Evolutionary conservation across 257 asterid genomes (phyloP).

Genomic region (Phtheirospermum japonicum): DNA sequence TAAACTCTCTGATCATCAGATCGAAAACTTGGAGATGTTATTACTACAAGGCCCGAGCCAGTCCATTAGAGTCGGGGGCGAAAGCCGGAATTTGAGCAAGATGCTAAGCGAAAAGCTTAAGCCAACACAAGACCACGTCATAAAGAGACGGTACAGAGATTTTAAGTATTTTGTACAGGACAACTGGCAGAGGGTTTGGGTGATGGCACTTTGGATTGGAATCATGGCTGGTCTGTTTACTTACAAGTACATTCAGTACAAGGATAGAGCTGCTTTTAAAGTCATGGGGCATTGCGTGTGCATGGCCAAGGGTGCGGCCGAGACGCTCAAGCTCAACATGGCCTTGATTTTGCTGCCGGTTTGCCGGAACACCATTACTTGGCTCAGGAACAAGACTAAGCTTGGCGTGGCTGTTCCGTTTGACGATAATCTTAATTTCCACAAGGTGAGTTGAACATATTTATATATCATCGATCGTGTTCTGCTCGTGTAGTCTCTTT

Average conservation of each 20-base stretch:
- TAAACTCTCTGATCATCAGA: not conserved
- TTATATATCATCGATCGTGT: too few species aligned
- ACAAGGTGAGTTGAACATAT: slow-evolving; percentile 2
- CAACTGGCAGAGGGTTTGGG: slow-evolving; percentile 22
- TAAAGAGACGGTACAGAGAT: not conserved
- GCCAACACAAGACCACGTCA: slow-evolving; percentile 6
- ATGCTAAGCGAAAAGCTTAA: slow-evolving; percentile 24
- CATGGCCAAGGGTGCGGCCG: slow-evolving; percentile 17
- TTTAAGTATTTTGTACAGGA: slow-evolving; percentile 2
- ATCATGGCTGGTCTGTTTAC: slow-evolving; percentile 11
- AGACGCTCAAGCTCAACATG: slow-evolving; percentile 21
- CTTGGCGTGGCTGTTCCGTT: slow-evolving; percentile 3
- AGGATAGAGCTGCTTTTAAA: not conserved
- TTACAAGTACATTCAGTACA: slow-evolving; percentile 13
- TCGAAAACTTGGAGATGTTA: slow-evolving; percentile 22
- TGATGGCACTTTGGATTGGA: slow-evolving; percentile 8
- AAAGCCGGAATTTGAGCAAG: slow-evolving; percentile 18
- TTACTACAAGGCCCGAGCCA: slow-evolving; percentile 15
- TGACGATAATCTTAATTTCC: slow-evolving; percentile 19
- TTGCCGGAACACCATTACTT: slow-evolving; percentile 20
- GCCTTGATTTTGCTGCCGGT: slow-evolving; percentile 18
- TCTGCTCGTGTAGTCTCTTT: too few species aligned
- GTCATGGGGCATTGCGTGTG: slow-evolving; percentile 20
- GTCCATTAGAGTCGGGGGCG: not conserved
- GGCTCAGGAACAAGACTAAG: slow-evolving; percentile 17